These are phyloP conservation scores for Amanita pseudoporphyria DNA, from an alignment of 768 basidiomycete genomes.

Conservation along the genomic window DNA sequence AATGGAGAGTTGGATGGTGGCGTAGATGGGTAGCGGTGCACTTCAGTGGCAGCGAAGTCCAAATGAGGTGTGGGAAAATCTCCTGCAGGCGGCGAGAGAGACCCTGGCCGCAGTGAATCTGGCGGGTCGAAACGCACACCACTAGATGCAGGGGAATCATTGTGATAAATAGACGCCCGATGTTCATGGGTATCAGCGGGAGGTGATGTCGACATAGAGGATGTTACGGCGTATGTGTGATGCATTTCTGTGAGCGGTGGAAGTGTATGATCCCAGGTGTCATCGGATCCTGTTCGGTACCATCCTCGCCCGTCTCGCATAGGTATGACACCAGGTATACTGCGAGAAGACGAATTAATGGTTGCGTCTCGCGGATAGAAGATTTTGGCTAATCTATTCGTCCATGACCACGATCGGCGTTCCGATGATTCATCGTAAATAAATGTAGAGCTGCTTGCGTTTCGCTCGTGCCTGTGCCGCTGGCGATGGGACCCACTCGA, in stretches of 20 bases:
- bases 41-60: conserved; percentile 17
- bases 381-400: background rate
- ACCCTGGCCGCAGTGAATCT: conserved; percentile 5
- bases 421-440: background rate
- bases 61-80: conserved; percentile 14
- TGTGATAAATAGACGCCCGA: conserved; percentile 9
- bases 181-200: conserved; percentile 3
- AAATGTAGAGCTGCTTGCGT: background rate
- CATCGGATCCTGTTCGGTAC: conserved; percentile 39
- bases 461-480: conserved; percentile 1
- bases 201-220: conserved; percentile 4
- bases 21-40: conserved; percentile 21
- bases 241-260: background rate
- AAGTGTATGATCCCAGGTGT: conserved; percentile 32
- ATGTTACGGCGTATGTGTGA: background rate
- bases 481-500: background rate
- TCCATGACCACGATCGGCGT: background rate
- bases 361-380: background rate
- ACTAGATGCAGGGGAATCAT: conserved; percentile 15
- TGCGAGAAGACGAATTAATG: background rate
- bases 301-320: conserved; percentile 30
- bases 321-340: background rate
- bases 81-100: conserved; percentile 9
- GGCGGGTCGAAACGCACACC: conserved; percentile 20
- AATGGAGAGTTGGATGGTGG: conserved; percentile 19